Conservation (phyloP, 176 grass and related monocot genomes). For the Poa pratensis region DNA sequence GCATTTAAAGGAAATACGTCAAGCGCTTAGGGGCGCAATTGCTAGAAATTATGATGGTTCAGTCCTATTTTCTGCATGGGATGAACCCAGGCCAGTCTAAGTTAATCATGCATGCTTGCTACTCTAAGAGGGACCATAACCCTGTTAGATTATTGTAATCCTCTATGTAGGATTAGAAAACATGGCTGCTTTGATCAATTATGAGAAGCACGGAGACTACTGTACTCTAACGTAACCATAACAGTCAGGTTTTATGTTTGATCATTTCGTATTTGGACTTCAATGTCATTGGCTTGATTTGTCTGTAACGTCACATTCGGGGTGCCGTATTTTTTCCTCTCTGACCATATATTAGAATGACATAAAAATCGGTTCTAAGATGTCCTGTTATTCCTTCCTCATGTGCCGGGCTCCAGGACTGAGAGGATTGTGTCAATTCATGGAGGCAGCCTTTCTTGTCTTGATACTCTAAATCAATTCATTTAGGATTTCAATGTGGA, state of each 20-base stretch:
- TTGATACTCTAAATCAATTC: background rate
- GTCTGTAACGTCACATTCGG: background rate
- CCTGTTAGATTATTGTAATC: background rate
- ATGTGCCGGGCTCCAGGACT: background rate
- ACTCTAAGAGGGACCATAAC: background rate
- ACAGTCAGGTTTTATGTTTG: background rate
- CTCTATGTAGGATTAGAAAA: background rate
- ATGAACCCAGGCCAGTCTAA: background rate
- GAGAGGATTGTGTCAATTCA: background rate
- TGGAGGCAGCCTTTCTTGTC: background rate
- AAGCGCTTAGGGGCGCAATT: no score
- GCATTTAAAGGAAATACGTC: no score
- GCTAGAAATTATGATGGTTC: no score
- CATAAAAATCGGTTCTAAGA: background rate
- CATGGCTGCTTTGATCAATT: background rate
- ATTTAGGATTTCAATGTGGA: conserved; percentile 23
- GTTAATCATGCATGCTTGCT: background rate
- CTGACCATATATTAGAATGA: background rate
- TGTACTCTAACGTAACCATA: background rate
- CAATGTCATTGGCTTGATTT: background rate
- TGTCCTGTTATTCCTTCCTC: background rate
- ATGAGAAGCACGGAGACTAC: no score
- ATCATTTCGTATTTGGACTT: background rate
- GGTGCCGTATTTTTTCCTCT: background rate
- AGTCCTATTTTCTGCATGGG: no score